Percentiles rank a stretch among this genome's conserved stretches.
These are phyloP conservation scores for Nepenthes alata DNA, from an alignment of 179 eudicot species.

Conservation along the genomic window DNA sequence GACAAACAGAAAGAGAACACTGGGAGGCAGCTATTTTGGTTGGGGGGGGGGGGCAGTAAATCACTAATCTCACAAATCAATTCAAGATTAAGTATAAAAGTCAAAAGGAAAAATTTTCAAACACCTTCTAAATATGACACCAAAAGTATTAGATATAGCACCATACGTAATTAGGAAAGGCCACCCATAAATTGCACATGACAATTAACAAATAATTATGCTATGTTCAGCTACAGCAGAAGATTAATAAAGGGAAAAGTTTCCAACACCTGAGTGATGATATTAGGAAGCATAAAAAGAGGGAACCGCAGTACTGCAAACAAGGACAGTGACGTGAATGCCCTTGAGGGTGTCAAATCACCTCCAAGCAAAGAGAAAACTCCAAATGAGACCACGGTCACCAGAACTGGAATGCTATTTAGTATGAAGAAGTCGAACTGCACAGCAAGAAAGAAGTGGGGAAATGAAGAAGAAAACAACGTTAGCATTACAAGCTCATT, in stretches of 20 bases:
- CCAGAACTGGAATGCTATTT: slow-evolving; percentile 75
- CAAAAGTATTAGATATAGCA: too few species aligned
- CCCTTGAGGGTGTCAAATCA: slow-evolving; percentile 84
- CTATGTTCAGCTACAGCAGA: not conserved
- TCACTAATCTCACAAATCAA: too few species aligned
- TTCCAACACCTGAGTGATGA: slow-evolving; percentile 61
- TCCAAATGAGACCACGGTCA: slow-evolving; percentile 78
- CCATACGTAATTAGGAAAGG: not conserved
- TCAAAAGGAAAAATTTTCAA: too few species aligned
- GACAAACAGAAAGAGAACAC: too few species aligned
- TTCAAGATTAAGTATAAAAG: too few species aligned
- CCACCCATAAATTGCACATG: not conserved
- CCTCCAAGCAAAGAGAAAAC: slow-evolving; percentile 82
- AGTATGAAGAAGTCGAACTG: slow-evolving; percentile 73
- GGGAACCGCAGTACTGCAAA: slow-evolving; percentile 82
- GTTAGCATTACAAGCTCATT: not conserved
- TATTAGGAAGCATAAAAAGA: slow-evolving; percentile 74
- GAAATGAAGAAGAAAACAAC: not conserved
- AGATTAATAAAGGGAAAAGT: slow-evolving; percentile 2
- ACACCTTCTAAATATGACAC: too few species aligned
- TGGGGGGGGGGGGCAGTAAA: too few species aligned
- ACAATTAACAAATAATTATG: not conserved
- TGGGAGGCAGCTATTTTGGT: too few species aligned
- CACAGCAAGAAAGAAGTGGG: slow-evolving; percentile 13
- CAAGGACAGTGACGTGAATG: slow-evolving; percentile 82